Base-by-base conservation (phyloP, 2,329 filamentous ascomycete genomes). In the Thielaviopsis ethacetica region DNA sequence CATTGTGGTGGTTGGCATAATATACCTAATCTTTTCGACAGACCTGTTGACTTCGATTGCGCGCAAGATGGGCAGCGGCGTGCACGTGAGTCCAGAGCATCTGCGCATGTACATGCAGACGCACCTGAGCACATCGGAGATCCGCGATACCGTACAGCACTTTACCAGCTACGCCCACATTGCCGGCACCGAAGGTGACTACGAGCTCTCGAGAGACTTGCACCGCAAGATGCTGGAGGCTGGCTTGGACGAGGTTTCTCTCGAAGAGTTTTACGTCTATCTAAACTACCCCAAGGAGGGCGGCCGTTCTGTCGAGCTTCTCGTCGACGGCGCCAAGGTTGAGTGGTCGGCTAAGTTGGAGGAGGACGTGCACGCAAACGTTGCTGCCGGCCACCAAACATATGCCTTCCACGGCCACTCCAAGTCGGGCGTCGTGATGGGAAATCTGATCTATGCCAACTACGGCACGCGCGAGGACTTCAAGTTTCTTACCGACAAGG, bases 101-200 rank as follows among this genome's bases (percentile, higher is more conserved):
- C 82, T 97, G 60, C 82, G 88, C 59, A 75, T 80, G 60, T 88
- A 85, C 70, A 79, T 94, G 26, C 83, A 93, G 69, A 76, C 77
- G 54, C 82, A 82, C 65, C 80, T 95, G 63, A 85, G 94, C 66
- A 75, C 81, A 58, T 76, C 77, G 61, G 76, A 78, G 56, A 85
- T 93, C 68, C 79, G 82, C 63, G 83, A 87, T 49, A 86, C 87
- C 60, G 72, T 95, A 61, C 75, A 80, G 66, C 86, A 91, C 67
- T 82, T 91, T 63, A 91, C 89, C 4, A 80, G 80, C 59, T 95
- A 88, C 68, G 87, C 93, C 62, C 93, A 97, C 70, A 78, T 97
- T 62, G 93, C 89, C 1, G 93, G 93, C n/a, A 95, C 90, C 2
- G 85, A 95, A 72, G 93, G 93, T 54, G 91, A 94, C 72, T 90